Base-by-base conservation (phyloP, 257 asterid species). In the Mentha longifolia region DNA sequence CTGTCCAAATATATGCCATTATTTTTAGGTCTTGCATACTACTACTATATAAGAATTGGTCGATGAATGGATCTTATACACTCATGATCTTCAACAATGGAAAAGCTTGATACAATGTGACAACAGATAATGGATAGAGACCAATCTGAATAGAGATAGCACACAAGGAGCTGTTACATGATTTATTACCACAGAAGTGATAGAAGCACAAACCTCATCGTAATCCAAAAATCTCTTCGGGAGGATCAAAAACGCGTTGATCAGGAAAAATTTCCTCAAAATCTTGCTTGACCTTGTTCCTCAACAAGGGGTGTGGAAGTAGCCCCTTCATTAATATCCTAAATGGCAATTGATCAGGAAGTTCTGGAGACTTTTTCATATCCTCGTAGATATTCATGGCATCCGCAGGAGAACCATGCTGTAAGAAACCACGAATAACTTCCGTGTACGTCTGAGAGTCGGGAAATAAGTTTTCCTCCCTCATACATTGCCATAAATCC, bases 381-480 rank as follows among this genome's bases (percentile, higher is more conserved):
- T 92, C 98, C 78, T 95, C 99, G 8, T 77, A 95, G 28, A 95
- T 61, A 80, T 95, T 95, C 99, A 95, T 95, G 77, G 99, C 98
- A 61, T 92, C 99, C 20, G 93, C 96, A 65, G 99, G 99, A 57
- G 99, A 95, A 50, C 98, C 99, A 17, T 85, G 77, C 46, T 90
- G 91, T 79, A 95, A 82, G 88, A 95, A 95, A 72, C 98, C 98
- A 20, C 97, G 90, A 63, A 95, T 95, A 63, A 95, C 96, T 87
- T 89, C 99, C 1, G 96, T 82, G 72, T 86, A 95, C 16, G 99
- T 88, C 84, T 91, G 98, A 74, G 83, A 85, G 73, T 92, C 99
- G 0, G 99, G 99, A 77, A 85, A 89, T 39, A 92, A 62, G 65
- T 80, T 67, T 80, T 95, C 98, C 77, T 86, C 81, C 72, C 84